A percentile compares a stretch with the other conserved stretches of the same genome.
phyloP scores from a whole-genome alignment of 129 eudicot species.

The Flaveria sonorensis region DNA sequence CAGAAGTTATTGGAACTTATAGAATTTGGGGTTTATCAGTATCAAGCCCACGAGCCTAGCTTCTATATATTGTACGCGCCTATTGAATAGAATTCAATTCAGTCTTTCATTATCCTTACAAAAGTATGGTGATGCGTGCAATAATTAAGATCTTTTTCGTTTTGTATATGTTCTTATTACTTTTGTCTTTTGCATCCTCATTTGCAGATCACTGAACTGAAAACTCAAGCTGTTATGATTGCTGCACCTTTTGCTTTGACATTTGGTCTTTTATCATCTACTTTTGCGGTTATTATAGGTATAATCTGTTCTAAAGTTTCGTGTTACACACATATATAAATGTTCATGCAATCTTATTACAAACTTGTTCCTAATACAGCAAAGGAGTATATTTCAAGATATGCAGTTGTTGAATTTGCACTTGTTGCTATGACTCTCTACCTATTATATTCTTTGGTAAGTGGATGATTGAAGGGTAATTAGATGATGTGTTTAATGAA shows the following conservation, averaged over 20 bases:
- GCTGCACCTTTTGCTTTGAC: conserved; percentile 90
- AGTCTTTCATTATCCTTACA: too few species aligned
- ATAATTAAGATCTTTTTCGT: neutral
- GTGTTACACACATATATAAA: neutral
- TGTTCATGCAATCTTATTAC: conserved; percentile 11
- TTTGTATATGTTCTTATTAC: neutral
- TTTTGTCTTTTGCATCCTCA: neutral
- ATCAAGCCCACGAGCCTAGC: too few species aligned
- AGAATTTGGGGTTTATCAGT: too few species aligned
- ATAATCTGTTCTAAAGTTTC: conserved; percentile 4
- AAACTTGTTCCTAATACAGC: conserved; percentile 53
- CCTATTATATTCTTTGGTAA: conserved; percentile 66
- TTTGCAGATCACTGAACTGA: conserved; percentile 63
- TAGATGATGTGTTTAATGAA: neutral
- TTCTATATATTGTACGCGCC: too few species aligned
- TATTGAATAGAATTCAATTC: too few species aligned
- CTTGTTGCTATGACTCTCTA: conserved; percentile 69
- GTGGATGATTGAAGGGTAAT: conserved; percentile 13
- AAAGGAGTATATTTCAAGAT: conserved; percentile 77
- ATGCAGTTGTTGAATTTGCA: conserved; percentile 90
- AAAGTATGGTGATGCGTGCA: too few species aligned
- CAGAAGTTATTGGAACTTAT: too few species aligned
- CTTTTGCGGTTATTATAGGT: conserved; percentile 71
- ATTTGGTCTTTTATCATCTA: conserved; percentile 67
- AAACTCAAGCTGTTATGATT: conserved; percentile 66